Conservation (phyloP, 2,329 filamentous ascomycete genomes). For the Cladosporium cucumerinum region DNA sequence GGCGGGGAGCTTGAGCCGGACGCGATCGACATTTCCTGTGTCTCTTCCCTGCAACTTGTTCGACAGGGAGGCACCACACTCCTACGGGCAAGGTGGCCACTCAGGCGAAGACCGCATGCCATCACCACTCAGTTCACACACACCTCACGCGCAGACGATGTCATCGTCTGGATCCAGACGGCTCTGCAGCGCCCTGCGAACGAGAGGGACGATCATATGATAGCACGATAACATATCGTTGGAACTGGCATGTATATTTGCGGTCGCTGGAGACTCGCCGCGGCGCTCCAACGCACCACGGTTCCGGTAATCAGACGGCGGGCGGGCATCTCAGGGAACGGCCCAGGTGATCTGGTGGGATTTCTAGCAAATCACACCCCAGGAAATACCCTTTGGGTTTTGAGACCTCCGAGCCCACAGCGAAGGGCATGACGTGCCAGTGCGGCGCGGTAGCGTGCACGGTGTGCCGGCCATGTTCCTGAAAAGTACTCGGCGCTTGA, state of each 20-base stretch:
- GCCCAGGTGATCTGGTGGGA: not conserved
- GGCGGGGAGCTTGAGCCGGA: slow-evolving; percentile 8
- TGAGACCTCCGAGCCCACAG: not conserved
- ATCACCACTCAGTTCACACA: not conserved
- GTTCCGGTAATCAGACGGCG: not conserved
- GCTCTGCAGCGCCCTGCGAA: not conserved
- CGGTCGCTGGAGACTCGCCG: not conserved
- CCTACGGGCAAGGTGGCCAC: not conserved
- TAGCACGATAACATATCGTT: slow-evolving; percentile 1
- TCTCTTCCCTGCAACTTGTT: not conserved
- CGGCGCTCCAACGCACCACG: not conserved
- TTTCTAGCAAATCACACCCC: not conserved
- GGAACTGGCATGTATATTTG: not conserved
- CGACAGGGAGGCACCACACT: not conserved
- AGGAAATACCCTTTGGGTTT: not conserved
- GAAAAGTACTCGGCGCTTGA: slow-evolving; percentile 5
- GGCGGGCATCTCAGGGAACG: not conserved
- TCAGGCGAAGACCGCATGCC: not conserved
- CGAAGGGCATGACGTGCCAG: not conserved
- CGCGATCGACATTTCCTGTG: not conserved
- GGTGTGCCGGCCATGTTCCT: slow-evolving; percentile 5
- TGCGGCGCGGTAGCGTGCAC: not conserved
- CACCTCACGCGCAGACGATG: not conserved
- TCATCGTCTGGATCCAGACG: not conserved
- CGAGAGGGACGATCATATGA: slow-evolving; percentile 5